Conservation (phyloP, 495 filamentous ascomycete genomes). For the Annulohypoxylon stygium region DNA sequence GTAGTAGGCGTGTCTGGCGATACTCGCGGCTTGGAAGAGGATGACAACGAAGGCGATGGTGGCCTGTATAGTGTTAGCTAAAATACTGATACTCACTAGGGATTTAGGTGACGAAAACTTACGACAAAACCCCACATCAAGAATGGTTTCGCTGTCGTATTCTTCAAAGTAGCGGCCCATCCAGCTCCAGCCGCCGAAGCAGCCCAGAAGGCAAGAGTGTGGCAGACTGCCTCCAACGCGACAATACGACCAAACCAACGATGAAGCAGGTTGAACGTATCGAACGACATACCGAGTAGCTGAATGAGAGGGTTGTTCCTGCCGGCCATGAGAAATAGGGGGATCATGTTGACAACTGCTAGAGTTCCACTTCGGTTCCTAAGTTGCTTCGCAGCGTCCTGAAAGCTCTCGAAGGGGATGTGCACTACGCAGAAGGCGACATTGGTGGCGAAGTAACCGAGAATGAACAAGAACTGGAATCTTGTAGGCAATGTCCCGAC, state of each 20-base stretch:
- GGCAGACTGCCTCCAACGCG: slow-evolving; percentile 79
- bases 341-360: slow-evolving; percentile 90
- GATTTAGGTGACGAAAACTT: slow-evolving; percentile 46
- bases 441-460: slow-evolving; percentile 79
- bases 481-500: slow-evolving; percentile 91
- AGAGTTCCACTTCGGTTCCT: slow-evolving; percentile 88
- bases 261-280: slow-evolving; percentile 95
- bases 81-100: neutral
- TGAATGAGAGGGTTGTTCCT: slow-evolving; percentile 94
- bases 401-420: slow-evolving; percentile 72
- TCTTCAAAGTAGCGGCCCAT: slow-evolving; percentile 59
- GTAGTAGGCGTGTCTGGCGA: slow-evolving; percentile 89
- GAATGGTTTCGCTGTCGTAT: slow-evolving; percentile 54
- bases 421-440: slow-evolving; percentile 82
- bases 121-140: slow-evolving; percentile 69
- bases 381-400: slow-evolving; percentile 63
- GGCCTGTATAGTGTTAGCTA: slow-evolving; percentile 56
- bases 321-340: slow-evolving; percentile 86
- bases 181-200: slow-evolving; percentile 63
- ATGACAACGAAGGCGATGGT: slow-evolving; percentile 74
- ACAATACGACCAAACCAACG: slow-evolving; percentile 95
- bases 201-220: slow-evolving; percentile 74
- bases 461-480: slow-evolving; percentile 82
- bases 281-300: slow-evolving; percentile 88
- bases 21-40: slow-evolving; percentile 77